Percentiles rank a stretch among this genome's conserved stretches.
Conservation (phyloP, 148 eudicot species). For the Pouteria glomerata region DNA sequence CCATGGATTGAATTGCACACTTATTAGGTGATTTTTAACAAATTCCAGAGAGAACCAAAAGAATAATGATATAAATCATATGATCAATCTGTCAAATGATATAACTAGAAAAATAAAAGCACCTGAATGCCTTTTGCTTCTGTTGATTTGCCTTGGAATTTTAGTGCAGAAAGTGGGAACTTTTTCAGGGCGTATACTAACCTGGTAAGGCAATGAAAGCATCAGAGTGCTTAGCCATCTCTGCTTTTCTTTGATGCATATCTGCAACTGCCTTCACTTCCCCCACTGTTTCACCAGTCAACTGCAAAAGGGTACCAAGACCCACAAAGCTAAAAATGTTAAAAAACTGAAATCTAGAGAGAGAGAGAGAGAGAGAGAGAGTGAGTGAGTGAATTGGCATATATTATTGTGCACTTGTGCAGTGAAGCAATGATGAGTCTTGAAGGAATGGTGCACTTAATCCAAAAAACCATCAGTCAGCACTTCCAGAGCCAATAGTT, state of each 20-base stretch:
- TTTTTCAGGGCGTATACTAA: constrained; percentile 25
- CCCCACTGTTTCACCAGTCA: constrained; percentile 89
- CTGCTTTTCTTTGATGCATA: constrained; percentile 96
- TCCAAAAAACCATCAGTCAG: constrained; percentile 21
- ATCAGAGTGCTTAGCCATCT: constrained; percentile 90
- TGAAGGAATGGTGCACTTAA: constrained; percentile 30
- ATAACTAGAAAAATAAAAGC: constrained; percentile 7
- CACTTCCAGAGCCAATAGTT: constrained; percentile 41
- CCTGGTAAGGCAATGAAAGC: constrained; percentile 95
- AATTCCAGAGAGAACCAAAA: not conserved
- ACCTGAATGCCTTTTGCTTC: not conserved
- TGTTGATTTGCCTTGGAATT: constrained; percentile 10
- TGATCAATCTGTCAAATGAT: constrained; percentile 6
- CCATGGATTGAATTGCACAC: not conserved
- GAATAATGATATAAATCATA: constrained; percentile 6
- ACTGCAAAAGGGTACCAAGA: constrained; percentile 35
- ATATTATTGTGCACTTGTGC: constrained; percentile 26
- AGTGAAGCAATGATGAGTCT: constrained; percentile 56
- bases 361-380: not conserved
- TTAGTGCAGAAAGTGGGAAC: constrained; percentile 12
- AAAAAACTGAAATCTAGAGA: not conserved
- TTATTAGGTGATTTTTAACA: not conserved
- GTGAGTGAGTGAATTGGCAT: not conserved
- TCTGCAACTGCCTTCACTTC: constrained; percentile 97
- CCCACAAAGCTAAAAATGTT: constrained; percentile 12